Conservation (phyloP, 2,329 filamentous ascomycete genomes). For the Diaporthe ampelina region DNA sequence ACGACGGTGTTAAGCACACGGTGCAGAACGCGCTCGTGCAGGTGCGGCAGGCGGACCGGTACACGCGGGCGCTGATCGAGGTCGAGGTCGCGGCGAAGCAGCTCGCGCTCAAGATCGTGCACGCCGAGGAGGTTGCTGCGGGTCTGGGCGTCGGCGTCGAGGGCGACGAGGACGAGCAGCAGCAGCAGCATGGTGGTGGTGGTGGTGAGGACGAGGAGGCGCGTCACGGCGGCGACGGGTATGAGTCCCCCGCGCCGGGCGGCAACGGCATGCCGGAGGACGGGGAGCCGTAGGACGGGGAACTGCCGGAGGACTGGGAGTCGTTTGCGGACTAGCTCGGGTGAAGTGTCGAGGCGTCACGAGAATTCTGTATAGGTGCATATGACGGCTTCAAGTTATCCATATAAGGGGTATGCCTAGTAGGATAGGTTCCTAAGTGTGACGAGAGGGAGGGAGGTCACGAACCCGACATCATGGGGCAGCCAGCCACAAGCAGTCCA, state of each 20-base stretch:
- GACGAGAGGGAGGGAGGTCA: not conserved
- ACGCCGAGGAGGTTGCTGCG: constrained; percentile 62
- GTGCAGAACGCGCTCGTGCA: constrained; percentile 62
- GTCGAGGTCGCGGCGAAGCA: constrained; percentile 69
- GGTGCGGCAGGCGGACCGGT: constrained; percentile 58
- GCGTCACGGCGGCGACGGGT: constrained; percentile 8
- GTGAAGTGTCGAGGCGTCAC: too few relatives aligned
- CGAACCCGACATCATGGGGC: too few relatives aligned
- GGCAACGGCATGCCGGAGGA: constrained; percentile 31
- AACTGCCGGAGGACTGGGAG: not conserved
- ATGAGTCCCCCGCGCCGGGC: constrained; percentile 36
- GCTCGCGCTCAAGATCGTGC: constrained; percentile 65
- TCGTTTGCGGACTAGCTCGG: not conserved
- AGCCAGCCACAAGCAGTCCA: not conserved
- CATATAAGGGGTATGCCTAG: too few relatives aligned
- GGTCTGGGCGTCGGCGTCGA: constrained; percentile 48
- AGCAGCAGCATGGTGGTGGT: too few relatives aligned
- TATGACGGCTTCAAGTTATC: too few relatives aligned
- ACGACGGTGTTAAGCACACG: constrained; percentile 58
- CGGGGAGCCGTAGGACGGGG: not conserved
- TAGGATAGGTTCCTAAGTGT: not conserved
- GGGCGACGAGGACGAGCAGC: constrained; percentile 21
- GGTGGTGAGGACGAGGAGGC: constrained; percentile 13
- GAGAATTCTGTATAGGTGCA: not conserved
- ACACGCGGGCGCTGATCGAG: constrained; percentile 62